Base-by-base conservation (phyloP, 129 eudicot genomes). In the Flaveria linearis region DNA sequence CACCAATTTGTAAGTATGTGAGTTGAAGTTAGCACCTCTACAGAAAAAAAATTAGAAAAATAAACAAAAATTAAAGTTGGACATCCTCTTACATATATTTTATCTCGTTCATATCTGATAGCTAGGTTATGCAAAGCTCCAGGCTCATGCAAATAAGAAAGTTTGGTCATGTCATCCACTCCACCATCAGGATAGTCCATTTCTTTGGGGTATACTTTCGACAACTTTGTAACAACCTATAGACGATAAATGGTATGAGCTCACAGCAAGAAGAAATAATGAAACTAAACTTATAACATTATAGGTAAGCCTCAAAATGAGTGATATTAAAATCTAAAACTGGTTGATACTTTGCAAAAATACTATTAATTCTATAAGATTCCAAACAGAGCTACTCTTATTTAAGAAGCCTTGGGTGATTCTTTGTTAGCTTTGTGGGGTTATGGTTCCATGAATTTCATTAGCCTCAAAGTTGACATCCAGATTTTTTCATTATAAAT, bases 131-230 rank as follows among this genome's bases (percentile, higher is more conserved):
- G 96, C 81, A 94, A 71, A 75, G 91, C 97, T 79, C 96, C 98
- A 39, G 98, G 98, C 82, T 94, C 98, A 71, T 94, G 97, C 84
- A 94, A 77, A 86, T 94, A 91, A 49, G 93, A 86, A 68, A 92
- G 86, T 73, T 83, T 94, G 39, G 98, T 94, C 98, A 94, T 94
- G 90, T 94, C 98, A 89, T 94, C 98, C 71, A 91, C 97, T 76
- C 98, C 98, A 47, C 90, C 96, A 70, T 86, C 83, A 58, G 93
- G 98, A 77, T 95, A 87, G 73, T 94, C 98, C 75, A 80, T 80
- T 76, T 94, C 98, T 85, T 85, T 94, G 9, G 91, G 91, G 78
- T 85, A 86, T 36, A 94, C 69, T 33, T 84, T 84, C 33, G 91
- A 71, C 71, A 86, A 68, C 65, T 80, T 87, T 15, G 67, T 84